Percentiles rank a stretch among this genome's conserved stretches.
These are phyloP conservation scores for Zangia roseola DNA, from an alignment of 768 basidiomycete species.

Conservation along the genomic window DNA sequence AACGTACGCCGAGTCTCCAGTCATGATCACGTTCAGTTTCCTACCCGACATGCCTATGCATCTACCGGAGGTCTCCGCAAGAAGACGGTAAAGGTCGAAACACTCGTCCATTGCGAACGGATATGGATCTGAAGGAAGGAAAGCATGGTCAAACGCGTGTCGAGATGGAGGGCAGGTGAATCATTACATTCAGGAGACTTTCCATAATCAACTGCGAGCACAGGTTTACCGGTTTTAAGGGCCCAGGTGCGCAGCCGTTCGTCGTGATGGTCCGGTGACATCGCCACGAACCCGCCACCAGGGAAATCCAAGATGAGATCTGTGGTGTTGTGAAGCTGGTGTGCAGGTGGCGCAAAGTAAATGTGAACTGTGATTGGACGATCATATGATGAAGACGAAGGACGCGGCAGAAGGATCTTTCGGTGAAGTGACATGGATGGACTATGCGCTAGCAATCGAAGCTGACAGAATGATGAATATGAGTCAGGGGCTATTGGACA, in stretches of 20 bases:
- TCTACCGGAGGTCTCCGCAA: conserved; percentile 77
- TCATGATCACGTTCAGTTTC: conserved; percentile 72
- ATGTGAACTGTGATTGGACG: conserved; percentile 83
- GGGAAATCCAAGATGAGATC: conserved; percentile 92
- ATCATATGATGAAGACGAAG: conserved; percentile 67
- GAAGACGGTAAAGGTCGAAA: conserved; percentile 82
- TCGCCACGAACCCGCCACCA: conserved; percentile 95
- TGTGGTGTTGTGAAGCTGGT: conserved; percentile 59
- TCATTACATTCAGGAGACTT: conserved; percentile 92
- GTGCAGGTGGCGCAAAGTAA: conserved; percentile 73
- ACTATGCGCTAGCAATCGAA: conserved; percentile 55
- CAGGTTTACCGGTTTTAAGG: conserved; percentile 67
- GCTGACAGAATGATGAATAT: conserved; percentile 38
- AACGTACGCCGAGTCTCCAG: conserved; percentile 97
- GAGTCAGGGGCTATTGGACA: conserved; percentile 8
- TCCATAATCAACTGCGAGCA: conserved; percentile 89
- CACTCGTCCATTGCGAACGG: conserved; percentile 95
- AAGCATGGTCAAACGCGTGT: neutral
- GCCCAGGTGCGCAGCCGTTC: conserved; percentile 91
- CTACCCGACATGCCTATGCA: conserved; percentile 88
- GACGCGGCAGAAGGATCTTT: conserved; percentile 82
- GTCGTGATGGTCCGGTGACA: conserved; percentile 96
- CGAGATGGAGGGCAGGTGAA: conserved; percentile 2
- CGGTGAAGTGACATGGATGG: conserved; percentile 65
- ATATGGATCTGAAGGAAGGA: conserved; percentile 72